phyloP scores from a whole-genome alignment of 306 rosid species.

The Quercus glauca region DNA sequence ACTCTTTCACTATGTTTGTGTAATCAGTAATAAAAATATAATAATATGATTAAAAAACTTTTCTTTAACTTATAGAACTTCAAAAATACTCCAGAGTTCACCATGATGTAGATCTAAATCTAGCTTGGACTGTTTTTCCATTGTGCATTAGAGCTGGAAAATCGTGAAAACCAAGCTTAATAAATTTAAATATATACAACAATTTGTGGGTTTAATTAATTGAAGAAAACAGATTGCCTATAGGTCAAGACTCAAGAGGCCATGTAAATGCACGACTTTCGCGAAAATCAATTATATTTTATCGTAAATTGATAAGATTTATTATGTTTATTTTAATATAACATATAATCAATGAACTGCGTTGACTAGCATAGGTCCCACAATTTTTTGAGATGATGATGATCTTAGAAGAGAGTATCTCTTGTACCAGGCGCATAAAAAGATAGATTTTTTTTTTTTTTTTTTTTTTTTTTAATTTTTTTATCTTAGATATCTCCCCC shows the following conservation, averaged over 20 bases:
- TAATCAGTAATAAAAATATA: not conserved
- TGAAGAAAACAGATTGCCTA: slow-evolving; percentile 1
- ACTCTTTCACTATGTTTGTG: not conserved
- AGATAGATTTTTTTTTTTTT: too few relatives aligned
- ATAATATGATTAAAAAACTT: not conserved
- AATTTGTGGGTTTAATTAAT: not conserved
- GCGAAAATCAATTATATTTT: not conserved
- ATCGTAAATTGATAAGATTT: not conserved
- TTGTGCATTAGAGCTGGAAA: slow-evolving; percentile 29
- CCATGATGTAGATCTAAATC: slow-evolving; percentile 8
- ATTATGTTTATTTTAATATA: not conserved
- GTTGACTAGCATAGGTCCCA: slow-evolving; percentile 15
- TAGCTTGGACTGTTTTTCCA: not conserved
- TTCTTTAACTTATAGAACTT: not conserved
- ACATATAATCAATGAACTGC: not conserved
- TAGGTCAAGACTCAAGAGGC: slow-evolving; percentile 3
- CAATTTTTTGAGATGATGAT: too few relatives aligned
- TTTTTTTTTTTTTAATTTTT: too few relatives aligned
- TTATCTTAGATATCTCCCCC: too few relatives aligned
- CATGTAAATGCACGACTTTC: slow-evolving; percentile 23
- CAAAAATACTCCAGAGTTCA: not conserved
- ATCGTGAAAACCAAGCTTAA: slow-evolving; percentile 31
- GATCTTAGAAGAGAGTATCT: too few relatives aligned
- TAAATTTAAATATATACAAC: not conserved
- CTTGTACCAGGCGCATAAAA: too few relatives aligned